phyloP scores from a whole-genome alignment of 2,329 filamentous ascomycete genomes.

The Fusarium sp. region DNA sequence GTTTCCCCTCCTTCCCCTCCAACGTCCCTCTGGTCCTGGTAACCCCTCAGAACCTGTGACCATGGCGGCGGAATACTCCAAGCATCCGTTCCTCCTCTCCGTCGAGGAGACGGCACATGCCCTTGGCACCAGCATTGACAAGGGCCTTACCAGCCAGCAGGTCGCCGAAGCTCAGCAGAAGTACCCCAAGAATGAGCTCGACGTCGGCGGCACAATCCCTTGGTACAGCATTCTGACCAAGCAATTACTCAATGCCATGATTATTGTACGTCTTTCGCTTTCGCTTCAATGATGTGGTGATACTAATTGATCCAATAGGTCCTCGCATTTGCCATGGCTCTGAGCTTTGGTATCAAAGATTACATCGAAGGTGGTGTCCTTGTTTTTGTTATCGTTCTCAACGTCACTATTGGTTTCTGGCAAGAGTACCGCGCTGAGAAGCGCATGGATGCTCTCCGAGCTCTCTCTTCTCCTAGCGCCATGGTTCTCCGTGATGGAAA shows the following conservation, averaged over 20 bases:
- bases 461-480: slow-evolving; percentile 72
- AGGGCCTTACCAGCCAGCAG: slow-evolving; percentile 71
- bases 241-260: slow-evolving; percentile 83
- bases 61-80: slow-evolving; percentile 63
- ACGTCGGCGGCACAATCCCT: slow-evolving; percentile 74
- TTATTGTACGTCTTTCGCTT: slow-evolving; percentile 63
- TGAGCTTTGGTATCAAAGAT: slow-evolving; percentile 74
- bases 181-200: slow-evolving; percentile 77
- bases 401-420: slow-evolving; percentile 76
- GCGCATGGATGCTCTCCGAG: slow-evolving; percentile 73
- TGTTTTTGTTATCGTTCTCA: slow-evolving; percentile 74
- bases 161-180: slow-evolving; percentile 68
- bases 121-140: slow-evolving; percentile 73
- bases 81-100: slow-evolving; percentile 71
- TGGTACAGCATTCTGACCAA: slow-evolving; percentile 79
- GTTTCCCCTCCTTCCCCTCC: neutral
- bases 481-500: slow-evolving; percentile 71
- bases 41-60: slow-evolving; percentile 24
- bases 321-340: slow-evolving; percentile 80
- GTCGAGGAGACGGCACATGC: slow-evolving; percentile 72
- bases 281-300: neutral
- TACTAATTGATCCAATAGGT: slow-evolving; percentile 61
- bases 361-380: slow-evolving; percentile 77
- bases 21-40: slow-evolving; percentile 10
- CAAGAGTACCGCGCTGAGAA: slow-evolving; percentile 75